Base-by-base conservation (phyloP, 495 filamentous ascomycete genomes). In the Xanthoparmelia taractica region DNA sequence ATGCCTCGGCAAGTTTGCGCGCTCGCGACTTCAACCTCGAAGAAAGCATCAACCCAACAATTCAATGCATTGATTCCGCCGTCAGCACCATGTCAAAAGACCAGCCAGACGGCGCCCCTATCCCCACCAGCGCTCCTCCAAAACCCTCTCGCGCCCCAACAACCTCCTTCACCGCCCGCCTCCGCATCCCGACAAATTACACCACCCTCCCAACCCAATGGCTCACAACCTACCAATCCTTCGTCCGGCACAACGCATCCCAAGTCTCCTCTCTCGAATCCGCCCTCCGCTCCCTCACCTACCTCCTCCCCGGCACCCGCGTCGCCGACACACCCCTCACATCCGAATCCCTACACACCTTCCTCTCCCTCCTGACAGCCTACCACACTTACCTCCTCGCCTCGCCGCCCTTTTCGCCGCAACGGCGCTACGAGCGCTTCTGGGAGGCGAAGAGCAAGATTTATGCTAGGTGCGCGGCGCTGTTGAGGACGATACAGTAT, bases 211-310 rank as follows among this genome's bases (percentile, higher is more conserved):
- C 90, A 33, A 82, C 88, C 0, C 86, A 85, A 75, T 92, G 85
- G 87, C 74, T 95, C 37, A 77, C 82, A 58, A 81, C 88, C 70
- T 98, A 98, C 75, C 85, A 85, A 69, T 86, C 93, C 63, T 96
- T 97, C 75, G 92, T 98, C 77, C 90, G 88, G 45, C 93, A 92
- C 76, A 97, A 98, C 75, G 82, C 91, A 60, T 86, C 88, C 72
- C 89, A 93, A 29, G 90, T 98, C 59, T 86, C 87, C 18, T 91
- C 96, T 72, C 92, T 98, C 62, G 94, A 98, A 77, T 93, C 89
- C 48, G 90, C 90, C 20, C 77, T 98, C 70, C 85, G 95, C 27
- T 93, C 89, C 7, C 77, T 98, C 58, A 95, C 92, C 27, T 97
- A 97, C 72, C 92, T 98, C 68, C 92, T 98, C 33, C 94, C 94